These are phyloP conservation scores for Rugosomyces carneus DNA, from an alignment of 1,284 basidiomycete species.

Conservation along the genomic window DNA sequence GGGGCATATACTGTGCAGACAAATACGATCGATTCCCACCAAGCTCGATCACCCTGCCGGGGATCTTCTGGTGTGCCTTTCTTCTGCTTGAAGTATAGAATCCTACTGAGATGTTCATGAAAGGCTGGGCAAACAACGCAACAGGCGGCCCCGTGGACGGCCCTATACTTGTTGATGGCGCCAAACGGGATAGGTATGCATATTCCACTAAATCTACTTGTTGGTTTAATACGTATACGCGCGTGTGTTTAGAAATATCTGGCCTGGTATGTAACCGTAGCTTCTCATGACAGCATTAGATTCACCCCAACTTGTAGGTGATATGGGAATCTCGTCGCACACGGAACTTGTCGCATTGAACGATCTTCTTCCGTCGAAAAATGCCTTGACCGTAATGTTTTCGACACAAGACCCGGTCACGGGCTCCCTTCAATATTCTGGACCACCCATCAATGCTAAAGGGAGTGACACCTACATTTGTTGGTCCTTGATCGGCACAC, in stretches of 20 bases:
- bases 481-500: conserved; percentile 22
- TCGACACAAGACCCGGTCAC: conserved; percentile 25
- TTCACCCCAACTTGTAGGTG: conserved; percentile 17
- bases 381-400: conserved; percentile 28
- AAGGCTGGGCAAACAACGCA: conserved; percentile 28
- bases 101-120: not conserved
- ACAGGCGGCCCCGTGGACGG: conserved; percentile 28
- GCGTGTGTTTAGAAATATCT: conserved; percentile 20
- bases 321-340: conserved; percentile 31
- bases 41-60: conserved; percentile 32
- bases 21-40: conserved; percentile 41
- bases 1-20: conserved; percentile 60
- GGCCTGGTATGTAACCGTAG: conserved; percentile 23
- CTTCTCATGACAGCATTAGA: not conserved
- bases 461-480: conserved; percentile 26
- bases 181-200: conserved; percentile 29
- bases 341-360: conserved; percentile 29
- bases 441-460: conserved; percentile 28
- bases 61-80: conserved; percentile 25
- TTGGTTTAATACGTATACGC: not conserved
- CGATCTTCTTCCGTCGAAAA: conserved; percentile 27
- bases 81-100: not conserved
- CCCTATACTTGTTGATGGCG: conserved; percentile 31
- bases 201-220: not conserved
- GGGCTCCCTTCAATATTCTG: conserved; percentile 28